Evolutionary conservation across 2,329 filamentous ascomycete species (phyloP).

Genomic region (Stachybotrys chlorohalonatus): DNA sequence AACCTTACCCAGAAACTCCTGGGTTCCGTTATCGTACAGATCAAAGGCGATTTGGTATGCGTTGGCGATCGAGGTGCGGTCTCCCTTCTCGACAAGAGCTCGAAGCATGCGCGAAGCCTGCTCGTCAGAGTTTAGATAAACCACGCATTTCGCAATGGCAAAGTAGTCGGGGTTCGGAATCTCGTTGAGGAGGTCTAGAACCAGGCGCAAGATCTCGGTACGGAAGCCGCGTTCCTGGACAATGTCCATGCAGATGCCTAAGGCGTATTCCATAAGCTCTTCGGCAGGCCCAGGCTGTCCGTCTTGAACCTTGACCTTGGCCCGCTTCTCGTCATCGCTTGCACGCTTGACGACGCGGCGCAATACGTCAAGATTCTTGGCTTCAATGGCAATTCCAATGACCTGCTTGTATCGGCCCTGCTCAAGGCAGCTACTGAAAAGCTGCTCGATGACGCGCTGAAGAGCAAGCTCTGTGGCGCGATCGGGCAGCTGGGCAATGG

Average conservation of each 20-base stretch:
- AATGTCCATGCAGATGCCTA: slow-evolving; percentile 95
- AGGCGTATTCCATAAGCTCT: slow-evolving; percentile 91
- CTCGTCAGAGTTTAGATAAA: slow-evolving; percentile 86
- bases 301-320: slow-evolving; percentile 45
- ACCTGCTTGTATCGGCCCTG: slow-evolving; percentile 90
- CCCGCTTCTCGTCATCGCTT: slow-evolving; percentile 73
- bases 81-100: slow-evolving; percentile 70
- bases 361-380: slow-evolving; percentile 82
- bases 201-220: slow-evolving; percentile 75
- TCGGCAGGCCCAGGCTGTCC: slow-evolving; percentile 57
- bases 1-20: slow-evolving; percentile 90
- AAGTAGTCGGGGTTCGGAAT: slow-evolving; percentile 94
- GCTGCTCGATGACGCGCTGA: slow-evolving; percentile 72
- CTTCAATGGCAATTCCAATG: slow-evolving; percentile 92
- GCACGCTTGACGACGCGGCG: slow-evolving; percentile 80
- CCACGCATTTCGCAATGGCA: slow-evolving; percentile 93
- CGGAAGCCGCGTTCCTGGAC: slow-evolving; percentile 88
- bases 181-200: slow-evolving; percentile 90
- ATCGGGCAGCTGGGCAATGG: slow-evolving; percentile 58
- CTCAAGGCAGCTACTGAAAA: slow-evolving; percentile 84
- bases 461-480: slow-evolving; percentile 70
- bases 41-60: slow-evolving; percentile 98
- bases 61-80: slow-evolving; percentile 68
- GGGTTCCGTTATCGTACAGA: slow-evolving; percentile 95
- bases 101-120: slow-evolving; percentile 82